Percentiles rank a stretch among this genome's conserved stretches.
Conservation (phyloP, 2,329 filamentous ascomycete genomes). For the Chalaropsis ovoidea region DNA sequence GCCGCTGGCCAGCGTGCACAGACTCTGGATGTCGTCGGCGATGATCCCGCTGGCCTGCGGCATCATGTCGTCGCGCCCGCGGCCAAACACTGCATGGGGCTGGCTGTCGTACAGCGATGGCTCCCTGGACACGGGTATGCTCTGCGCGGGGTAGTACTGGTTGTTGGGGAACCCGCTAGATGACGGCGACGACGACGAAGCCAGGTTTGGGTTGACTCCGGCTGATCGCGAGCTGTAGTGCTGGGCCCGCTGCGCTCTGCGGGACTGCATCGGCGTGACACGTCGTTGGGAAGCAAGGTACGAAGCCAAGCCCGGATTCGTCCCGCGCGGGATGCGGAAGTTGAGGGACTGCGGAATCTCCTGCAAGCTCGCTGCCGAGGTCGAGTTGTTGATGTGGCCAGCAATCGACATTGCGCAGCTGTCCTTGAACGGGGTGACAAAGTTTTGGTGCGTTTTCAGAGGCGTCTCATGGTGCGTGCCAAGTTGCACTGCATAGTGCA, state of each 20-base stretch:
- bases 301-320: conserved; percentile 32
- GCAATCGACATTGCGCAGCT: conserved; percentile 33
- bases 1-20: conserved; percentile 32
- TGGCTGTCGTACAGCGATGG: conserved; percentile 25
- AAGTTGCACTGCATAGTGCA: conserved; percentile 36
- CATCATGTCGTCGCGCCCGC: conserved; percentile 23
- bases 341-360: conserved; percentile 31
- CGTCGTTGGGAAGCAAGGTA: conserved; percentile 34
- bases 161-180: not conserved
- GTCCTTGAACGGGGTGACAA: conserved; percentile 33
- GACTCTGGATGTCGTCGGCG: conserved; percentile 33
- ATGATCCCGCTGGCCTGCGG: conserved; percentile 32
- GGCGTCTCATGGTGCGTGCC: conserved; percentile 31
- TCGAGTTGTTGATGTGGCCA: conserved; percentile 31
- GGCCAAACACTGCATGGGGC: conserved; percentile 20
- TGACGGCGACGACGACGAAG: conserved; percentile 15
- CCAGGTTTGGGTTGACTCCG: conserved; percentile 19
- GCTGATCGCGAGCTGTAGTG: conserved; percentile 21
- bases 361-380: conserved; percentile 14
- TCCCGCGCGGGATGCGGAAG: conserved; percentile 34
- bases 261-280: conserved; percentile 29
- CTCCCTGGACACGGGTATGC: conserved; percentile 3
- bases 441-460: conserved; percentile 31
- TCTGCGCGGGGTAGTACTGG: conserved; percentile 12
- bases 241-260: conserved; percentile 13